Evolutionary conservation across 2,329 filamentous ascomycete species (phyloP).

Genomic region (Huntiella abstrusa): DNA sequence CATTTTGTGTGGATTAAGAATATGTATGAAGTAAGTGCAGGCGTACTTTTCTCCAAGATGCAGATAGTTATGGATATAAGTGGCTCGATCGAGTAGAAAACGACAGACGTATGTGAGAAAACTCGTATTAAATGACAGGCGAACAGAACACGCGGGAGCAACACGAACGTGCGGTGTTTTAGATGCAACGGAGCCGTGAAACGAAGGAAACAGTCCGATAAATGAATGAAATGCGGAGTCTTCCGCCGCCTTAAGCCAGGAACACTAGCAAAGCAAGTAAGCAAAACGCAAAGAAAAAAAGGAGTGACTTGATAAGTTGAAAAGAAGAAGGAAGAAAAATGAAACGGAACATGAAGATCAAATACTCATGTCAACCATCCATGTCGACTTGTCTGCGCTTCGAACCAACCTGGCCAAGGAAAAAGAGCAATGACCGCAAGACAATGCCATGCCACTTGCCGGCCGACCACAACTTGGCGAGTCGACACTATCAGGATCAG

Average conservation of each 20-base stretch:
- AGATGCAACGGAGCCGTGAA: no score
- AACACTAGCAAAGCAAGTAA: not conserved
- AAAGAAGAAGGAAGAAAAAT: constrained; percentile 1
- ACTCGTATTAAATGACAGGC: not conserved
- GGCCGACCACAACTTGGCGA: not conserved
- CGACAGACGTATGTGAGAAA: no score
- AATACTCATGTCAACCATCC: not conserved
- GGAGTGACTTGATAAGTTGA: not conserved
- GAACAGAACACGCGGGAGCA: not conserved
- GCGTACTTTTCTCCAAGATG: not conserved
- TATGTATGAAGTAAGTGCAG: not conserved
- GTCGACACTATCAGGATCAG: not conserved
- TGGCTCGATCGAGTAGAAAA: no score
- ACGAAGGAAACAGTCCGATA: no score
- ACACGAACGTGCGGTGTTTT: no score
- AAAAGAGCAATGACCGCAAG: not conserved
- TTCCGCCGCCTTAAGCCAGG: not conserved
- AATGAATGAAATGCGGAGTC: no score
- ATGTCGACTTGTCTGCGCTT: not conserved
- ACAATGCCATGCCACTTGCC: not conserved
- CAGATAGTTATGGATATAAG: not conserved
- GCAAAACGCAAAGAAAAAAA: not conserved
- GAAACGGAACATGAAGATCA: not conserved
- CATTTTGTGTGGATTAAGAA: not conserved
- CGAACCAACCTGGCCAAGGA: not conserved